Conservation (phyloP, 2,329 filamentous ascomycete genomes). For the Blastomyces emzantsi region DNA sequence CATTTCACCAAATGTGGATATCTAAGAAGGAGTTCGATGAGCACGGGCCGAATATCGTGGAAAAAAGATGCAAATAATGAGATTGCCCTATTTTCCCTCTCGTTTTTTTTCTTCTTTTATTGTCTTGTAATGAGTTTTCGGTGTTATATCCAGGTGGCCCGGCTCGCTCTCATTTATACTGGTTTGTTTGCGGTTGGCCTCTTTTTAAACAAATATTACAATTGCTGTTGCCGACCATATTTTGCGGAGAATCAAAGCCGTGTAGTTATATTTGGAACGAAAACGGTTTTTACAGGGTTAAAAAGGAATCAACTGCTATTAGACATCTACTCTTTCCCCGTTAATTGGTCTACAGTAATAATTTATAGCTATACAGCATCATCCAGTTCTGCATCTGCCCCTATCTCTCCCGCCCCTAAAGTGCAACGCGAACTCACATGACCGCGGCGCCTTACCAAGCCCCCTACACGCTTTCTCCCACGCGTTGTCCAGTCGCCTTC, state of each 20-base stretch:
- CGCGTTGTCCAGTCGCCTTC: neutral
- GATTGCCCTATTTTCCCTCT: neutral
- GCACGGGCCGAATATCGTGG: slow-evolving; percentile 79
- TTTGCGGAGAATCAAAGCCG: neutral
- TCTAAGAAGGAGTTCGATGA: slow-evolving; percentile 96
- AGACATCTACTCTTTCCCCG: neutral
- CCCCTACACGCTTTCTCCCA: neutral
- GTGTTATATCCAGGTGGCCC: neutral
- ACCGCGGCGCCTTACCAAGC: neutral
- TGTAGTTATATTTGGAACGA: slow-evolving; percentile 1
- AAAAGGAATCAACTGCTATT: neutral
- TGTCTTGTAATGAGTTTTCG: neutral
- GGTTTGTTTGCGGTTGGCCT: neutral
- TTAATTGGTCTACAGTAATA: neutral
- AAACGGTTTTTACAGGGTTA: neutral
- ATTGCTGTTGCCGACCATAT: neutral
- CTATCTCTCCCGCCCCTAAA: no score
- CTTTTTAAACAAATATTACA: neutral
- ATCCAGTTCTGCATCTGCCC: no score
- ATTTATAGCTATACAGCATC: neutral
- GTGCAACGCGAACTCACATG: neutral
- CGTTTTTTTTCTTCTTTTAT: neutral
- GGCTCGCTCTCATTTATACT: neutral
- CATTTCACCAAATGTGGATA: slow-evolving; percentile 99
- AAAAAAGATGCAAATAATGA: slow-evolving; percentile 84